Conservation (phyloP, 108 stramenopile species). For the Pinguiococcus pyrenoidosus region DNA sequence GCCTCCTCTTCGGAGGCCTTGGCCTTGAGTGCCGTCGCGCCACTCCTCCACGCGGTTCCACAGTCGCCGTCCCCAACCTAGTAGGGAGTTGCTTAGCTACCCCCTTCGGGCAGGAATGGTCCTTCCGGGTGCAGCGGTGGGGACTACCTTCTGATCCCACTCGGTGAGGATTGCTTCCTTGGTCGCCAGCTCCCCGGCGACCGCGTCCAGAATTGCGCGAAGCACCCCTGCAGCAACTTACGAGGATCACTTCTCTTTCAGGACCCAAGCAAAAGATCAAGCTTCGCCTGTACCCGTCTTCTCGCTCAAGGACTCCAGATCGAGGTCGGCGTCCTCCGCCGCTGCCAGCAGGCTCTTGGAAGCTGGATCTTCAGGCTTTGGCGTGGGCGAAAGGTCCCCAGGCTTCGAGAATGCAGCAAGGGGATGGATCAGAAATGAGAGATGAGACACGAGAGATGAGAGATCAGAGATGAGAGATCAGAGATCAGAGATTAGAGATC, state of each 20-base stretch:
- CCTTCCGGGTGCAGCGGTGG: too few relatives aligned
- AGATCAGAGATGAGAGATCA: not conserved
- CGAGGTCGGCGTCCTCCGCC: too few relatives aligned
- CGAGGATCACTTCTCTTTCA: not conserved
- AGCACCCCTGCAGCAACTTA: not conserved
- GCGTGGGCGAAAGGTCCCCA: too few relatives aligned
- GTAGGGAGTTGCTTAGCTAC: not conserved
- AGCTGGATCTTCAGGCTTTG: too few relatives aligned
- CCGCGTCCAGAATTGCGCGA: not conserved
- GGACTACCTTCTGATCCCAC: slow-evolving; percentile 64
- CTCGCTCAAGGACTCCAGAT: too few relatives aligned
- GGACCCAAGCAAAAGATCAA: too few relatives aligned
- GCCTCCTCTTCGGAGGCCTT: not conserved
- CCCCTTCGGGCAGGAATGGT: not conserved
- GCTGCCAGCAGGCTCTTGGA: too few relatives aligned
- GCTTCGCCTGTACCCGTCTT: too few relatives aligned
- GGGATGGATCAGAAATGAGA: too few relatives aligned
- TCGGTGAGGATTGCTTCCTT: slow-evolving; percentile 41
- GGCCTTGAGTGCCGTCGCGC: slow-evolving; percentile 59
- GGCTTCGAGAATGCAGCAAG: too few relatives aligned
- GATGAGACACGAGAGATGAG: too few relatives aligned
- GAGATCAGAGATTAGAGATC: not conserved
- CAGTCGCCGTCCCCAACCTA: slow-evolving; percentile 83
- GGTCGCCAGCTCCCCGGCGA: not conserved
- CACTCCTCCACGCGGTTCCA: slow-evolving; percentile 83